Evolutionary conservation across 2,329 filamentous ascomycete genomes (phyloP).

Genomic region (Sordariomycetes sp.): DNA sequence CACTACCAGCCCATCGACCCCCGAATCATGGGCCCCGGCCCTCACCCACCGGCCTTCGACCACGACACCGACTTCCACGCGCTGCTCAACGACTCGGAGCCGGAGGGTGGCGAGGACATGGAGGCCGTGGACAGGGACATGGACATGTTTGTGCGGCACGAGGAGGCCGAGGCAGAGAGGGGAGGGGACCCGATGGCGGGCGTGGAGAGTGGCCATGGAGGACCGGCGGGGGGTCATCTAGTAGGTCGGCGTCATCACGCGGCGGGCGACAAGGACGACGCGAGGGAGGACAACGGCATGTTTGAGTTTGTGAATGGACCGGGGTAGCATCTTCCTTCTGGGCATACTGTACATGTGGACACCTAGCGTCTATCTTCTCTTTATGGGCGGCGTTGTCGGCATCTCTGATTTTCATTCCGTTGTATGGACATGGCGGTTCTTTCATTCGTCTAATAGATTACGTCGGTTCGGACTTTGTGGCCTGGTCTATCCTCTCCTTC

Average conservation of each 20-base stretch:
- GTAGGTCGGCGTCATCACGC: not conserved
- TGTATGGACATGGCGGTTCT: not conserved
- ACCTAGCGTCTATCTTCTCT: too few species aligned
- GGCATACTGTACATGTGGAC: not conserved
- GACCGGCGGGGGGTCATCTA: not conserved
- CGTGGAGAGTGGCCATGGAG: not conserved
- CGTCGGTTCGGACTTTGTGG: not conserved
- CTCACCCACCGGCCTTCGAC: constrained; percentile 7
- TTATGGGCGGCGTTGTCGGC: not conserved
- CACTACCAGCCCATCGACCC: constrained; percentile 43
- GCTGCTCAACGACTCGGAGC: constrained; percentile 31
- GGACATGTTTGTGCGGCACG: constrained; percentile 37
- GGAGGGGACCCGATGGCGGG: not conserved
- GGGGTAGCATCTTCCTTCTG: not conserved
- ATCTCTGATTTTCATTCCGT: not conserved
- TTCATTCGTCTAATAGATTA: not conserved
- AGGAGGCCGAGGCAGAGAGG: constrained; percentile 25
- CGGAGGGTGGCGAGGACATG: constrained; percentile 15
- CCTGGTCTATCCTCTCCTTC: not conserved
- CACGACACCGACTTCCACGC: constrained; percentile 38
- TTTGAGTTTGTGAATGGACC: constrained; percentile 2
- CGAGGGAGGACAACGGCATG: not conserved
- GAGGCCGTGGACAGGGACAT: constrained; percentile 31
- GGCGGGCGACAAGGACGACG: not conserved
- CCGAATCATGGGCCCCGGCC: constrained; percentile 35